A percentile compares a stretch with the other conserved stretches of the same genome.
Evolutionary conservation across 768 basidiomycete species (phyloP).

Genomic region (Lactifluus volemus): DNA sequence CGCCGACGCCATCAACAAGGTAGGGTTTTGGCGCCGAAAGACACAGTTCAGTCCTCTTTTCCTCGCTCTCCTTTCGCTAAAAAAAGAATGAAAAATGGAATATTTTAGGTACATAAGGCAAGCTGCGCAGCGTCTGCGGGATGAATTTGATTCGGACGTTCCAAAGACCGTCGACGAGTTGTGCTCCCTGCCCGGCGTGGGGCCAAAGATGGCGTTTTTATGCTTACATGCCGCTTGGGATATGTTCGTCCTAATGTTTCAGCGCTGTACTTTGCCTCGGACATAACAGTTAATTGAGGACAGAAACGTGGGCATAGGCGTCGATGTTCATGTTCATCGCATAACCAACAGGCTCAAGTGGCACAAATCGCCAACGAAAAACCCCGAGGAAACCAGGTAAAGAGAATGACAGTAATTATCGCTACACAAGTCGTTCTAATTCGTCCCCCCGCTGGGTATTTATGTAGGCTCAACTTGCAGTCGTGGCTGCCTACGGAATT

Average conservation of each 20-base stretch:
- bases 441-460: neutral
- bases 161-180: slow-evolving; percentile 85
- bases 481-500: slow-evolving; percentile 76
- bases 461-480: slow-evolving; percentile 59
- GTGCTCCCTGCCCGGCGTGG: slow-evolving; percentile 82
- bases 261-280: neutral
- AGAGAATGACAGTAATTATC: neutral
- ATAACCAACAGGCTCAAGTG: slow-evolving; percentile 91
- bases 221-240: slow-evolving; percentile 80
- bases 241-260: slow-evolving; percentile 37
- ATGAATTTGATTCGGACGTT: slow-evolving; percentile 74
- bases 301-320: slow-evolving; percentile 86
- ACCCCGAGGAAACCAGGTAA: slow-evolving; percentile 82
- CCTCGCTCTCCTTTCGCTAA: neutral
- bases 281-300: neutral
- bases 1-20: slow-evolving; percentile 72
- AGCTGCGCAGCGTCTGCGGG: slow-evolving; percentile 57
- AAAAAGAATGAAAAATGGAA: neutral
- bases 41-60: slow-evolving; percentile 47
- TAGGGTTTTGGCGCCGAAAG: slow-evolving; percentile 90
- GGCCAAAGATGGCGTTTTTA: slow-evolving; percentile 95
- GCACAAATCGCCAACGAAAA: slow-evolving; percentile 80
- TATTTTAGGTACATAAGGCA: slow-evolving; percentile 58
- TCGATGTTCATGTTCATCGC: slow-evolving; percentile 92
- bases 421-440: neutral